phyloP scores from a whole-genome alignment of 306 rosid genomes.

The Inga laurina region DNA sequence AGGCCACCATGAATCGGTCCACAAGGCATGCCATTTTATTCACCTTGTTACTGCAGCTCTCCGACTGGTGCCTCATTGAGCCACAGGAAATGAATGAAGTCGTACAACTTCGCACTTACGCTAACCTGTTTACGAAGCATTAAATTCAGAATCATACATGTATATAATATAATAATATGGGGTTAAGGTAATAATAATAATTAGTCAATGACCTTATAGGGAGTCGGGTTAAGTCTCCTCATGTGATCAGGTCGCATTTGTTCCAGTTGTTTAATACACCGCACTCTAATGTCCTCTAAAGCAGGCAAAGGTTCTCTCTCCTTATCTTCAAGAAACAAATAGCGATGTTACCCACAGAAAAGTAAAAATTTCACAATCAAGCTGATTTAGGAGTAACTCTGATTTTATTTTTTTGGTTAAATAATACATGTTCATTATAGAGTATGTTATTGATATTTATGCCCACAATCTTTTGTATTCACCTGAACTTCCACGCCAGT shows the following conservation, averaged over 20 bases:
- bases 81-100: constrained; percentile 95
- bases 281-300: constrained; percentile 69
- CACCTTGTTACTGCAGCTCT: constrained; percentile 65
- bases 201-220: constrained; percentile 66
- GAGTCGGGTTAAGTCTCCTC: constrained; percentile 98
- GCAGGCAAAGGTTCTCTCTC: constrained; percentile 65
- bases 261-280: constrained; percentile 82
- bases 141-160: constrained; percentile 12
- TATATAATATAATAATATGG: background rate
- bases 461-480: constrained; percentile 23
- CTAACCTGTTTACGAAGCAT: constrained; percentile 61
- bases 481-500: constrained; percentile 89
- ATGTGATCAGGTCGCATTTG: constrained; percentile 96
- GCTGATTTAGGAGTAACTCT: constrained; percentile 1
- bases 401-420: background rate
- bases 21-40: constrained; percentile 22
- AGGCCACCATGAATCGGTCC: background rate
- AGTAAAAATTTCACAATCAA: constrained; percentile 6
- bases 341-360: constrained; percentile 21
- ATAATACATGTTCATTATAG: background rate
- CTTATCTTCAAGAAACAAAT: constrained; percentile 50
- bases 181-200: constrained; percentile 10
- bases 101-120: constrained; percentile 82
- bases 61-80: constrained; percentile 97
- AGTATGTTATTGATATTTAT: constrained; percentile 12